Conservation (phyloP, 1,139 yeast species). For the Arxiozyma heterogenica region DNA sequence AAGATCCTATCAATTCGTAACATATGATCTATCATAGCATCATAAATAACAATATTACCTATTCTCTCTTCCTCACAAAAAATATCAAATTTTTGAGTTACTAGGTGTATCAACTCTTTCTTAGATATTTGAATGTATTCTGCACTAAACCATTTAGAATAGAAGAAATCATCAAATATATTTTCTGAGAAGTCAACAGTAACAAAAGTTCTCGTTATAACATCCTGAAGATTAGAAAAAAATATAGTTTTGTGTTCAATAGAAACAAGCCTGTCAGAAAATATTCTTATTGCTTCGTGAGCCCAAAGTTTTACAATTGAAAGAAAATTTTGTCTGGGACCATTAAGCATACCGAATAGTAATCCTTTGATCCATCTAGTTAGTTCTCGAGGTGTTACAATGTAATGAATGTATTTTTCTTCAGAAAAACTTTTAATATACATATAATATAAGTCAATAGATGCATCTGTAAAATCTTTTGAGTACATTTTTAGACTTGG, state of each 20-base stretch:
- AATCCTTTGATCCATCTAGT: constrained; percentile 86
- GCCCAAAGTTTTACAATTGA: constrained; percentile 59
- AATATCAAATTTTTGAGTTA: constrained; percentile 55
- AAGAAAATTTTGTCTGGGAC: constrained; percentile 13
- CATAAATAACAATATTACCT: constrained; percentile 52
- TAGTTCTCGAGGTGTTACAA: constrained; percentile 84
- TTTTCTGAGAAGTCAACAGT: constrained; percentile 34
- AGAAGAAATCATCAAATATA: constrained; percentile 49
- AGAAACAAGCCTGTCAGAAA: constrained; percentile 58
- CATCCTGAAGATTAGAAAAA: constrained; percentile 34
- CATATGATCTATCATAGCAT: constrained; percentile 66
- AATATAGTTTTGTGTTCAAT: constrained; percentile 48
- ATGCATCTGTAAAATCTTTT: constrained; percentile 46
- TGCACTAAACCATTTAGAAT: constrained; percentile 61
- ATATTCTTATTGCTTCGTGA: constrained; percentile 72
- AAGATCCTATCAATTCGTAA: constrained; percentile 75
- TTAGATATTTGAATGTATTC: constrained; percentile 51
- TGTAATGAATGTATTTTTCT: constrained; percentile 44
- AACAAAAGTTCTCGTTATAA: constrained; percentile 40
- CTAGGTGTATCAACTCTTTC: constrained; percentile 43
- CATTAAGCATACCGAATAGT: constrained; percentile 44
- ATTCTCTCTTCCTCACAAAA: constrained; percentile 74
- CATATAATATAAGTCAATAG: constrained; percentile 51
- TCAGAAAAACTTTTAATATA: constrained; percentile 38
- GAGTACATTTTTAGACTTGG: constrained; percentile 56